A percentile compares a stretch with the other conserved stretches of the same genome.
phyloP scores from a whole-genome alignment of 1,284 basidiomycete genomes.

The Heterobasidion irregulare region DNA sequence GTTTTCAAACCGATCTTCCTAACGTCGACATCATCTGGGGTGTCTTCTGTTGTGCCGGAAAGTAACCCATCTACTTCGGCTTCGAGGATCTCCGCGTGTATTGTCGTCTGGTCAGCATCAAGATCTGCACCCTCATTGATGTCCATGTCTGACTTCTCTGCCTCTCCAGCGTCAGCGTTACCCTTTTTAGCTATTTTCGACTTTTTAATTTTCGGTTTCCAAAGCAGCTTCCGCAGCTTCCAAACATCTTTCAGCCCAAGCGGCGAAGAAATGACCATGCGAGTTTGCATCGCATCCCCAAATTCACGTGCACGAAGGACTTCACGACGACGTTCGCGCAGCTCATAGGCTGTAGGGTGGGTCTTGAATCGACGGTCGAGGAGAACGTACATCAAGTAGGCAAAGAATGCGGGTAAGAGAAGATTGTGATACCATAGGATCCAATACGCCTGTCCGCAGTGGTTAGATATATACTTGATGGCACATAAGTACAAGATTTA shows the following conservation, averaged over 20 bases:
- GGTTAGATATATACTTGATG: too few relatives aligned
- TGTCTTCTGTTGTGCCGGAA: background rate
- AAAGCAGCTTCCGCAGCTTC: constrained; percentile 31
- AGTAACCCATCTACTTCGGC: background rate
- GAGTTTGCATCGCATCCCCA: constrained; percentile 37
- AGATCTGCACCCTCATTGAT: background rate
- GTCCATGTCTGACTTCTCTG: background rate
- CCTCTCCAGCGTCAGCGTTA: constrained; percentile 13
- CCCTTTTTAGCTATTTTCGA: constrained; percentile 20
- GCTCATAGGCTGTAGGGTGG: constrained; percentile 46
- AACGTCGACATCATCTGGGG: background rate
- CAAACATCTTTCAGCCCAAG: constrained; percentile 46
- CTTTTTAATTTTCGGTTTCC: constrained; percentile 18
- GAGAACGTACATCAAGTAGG: constrained; percentile 39
- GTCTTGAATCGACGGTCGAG: constrained; percentile 39
- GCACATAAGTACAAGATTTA: constrained; percentile 22
- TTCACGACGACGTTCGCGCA: constrained; percentile 40
- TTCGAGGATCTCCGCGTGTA: background rate
- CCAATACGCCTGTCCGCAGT: constrained; percentile 44
- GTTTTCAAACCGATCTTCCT: constrained; percentile 29
- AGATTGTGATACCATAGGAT: constrained; percentile 52
- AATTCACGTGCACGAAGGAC: constrained; percentile 42
- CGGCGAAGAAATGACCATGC: constrained; percentile 35
- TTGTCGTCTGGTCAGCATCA: background rate
- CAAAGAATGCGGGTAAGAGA: constrained; percentile 41